Conservation (phyloP, 495 filamentous ascomycete species). For the Massariosphaeria phaeospora region DNA sequence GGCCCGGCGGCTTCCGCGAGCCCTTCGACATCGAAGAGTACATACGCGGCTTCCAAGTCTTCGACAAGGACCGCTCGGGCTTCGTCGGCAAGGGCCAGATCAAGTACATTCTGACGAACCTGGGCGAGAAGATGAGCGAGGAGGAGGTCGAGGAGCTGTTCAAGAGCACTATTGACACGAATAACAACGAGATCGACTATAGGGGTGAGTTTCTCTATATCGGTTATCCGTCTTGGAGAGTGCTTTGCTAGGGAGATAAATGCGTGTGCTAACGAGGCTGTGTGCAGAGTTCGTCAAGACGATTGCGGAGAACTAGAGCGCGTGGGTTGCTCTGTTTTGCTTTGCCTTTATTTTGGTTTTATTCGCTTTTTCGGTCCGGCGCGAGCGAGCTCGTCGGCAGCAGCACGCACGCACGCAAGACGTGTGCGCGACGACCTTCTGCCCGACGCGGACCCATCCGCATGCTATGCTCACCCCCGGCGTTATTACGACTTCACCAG, state of each 20-base stretch:
- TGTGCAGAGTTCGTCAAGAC: constrained; percentile 28
- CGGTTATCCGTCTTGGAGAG: no score
- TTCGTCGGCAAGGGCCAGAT: constrained; percentile 96
- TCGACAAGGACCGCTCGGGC: constrained; percentile 97
- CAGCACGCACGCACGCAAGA: no score
- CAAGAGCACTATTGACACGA: constrained; percentile 85
- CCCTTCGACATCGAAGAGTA: constrained; percentile 97
- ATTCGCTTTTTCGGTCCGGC: not conserved
- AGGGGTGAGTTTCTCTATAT: constrained; percentile 52
- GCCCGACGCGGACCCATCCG: not conserved
- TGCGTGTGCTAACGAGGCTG: not conserved
- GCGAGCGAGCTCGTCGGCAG: no score
- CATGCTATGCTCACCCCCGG: no score
- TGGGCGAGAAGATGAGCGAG: constrained; percentile 98
- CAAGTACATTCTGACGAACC: constrained; percentile 90
- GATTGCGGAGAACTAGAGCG: constrained; percentile 28
- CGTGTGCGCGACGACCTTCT: no score
- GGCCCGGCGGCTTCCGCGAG: constrained; percentile 95
- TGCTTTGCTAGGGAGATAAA: no score
- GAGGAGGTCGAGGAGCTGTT: constrained; percentile 97
- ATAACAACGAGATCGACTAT: constrained; percentile 93
- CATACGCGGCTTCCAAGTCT: constrained; percentile 96
- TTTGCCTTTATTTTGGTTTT: not conserved
- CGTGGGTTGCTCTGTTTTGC: not conserved
- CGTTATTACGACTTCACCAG: no score